Percentiles rank a stretch among this genome's conserved stretches.
Conservation (phyloP, 176 grass and related monocot genomes). For the Bonia amplexicaulis region DNA sequence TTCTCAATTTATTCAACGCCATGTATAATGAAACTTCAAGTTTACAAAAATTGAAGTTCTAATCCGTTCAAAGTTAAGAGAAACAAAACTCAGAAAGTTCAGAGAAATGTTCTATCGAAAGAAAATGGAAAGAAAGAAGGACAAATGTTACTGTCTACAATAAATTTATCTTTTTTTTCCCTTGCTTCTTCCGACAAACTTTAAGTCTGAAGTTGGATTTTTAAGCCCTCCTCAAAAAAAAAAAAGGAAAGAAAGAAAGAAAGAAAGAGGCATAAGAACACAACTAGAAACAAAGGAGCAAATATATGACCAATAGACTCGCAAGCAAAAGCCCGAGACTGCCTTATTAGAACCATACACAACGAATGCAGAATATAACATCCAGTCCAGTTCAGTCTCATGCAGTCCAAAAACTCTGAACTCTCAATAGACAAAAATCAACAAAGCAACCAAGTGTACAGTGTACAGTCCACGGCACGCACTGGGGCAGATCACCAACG, state of each 20-base stretch:
- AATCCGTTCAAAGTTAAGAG: background rate
- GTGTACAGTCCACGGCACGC: background rate
- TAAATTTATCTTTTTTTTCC: background rate
- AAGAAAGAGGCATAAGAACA: no score
- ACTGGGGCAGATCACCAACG: background rate
- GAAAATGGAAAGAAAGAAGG: background rate
- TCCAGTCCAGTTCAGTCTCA: background rate
- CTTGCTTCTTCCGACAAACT: background rate
- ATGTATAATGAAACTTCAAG: background rate
- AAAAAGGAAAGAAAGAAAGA: no score
- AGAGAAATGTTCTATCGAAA: background rate
- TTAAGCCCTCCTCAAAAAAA: no score
- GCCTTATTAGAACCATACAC: conserved; percentile 14
- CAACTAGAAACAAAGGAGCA: background rate
- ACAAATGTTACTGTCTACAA: background rate
- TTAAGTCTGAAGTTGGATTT: background rate
- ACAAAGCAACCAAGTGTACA: background rate
- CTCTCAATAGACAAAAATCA: background rate
- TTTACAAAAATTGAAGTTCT: background rate
- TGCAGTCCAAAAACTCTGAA: background rate
- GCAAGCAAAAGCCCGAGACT: background rate
- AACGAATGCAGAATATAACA: conserved; percentile 33
- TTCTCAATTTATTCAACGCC: background rate
- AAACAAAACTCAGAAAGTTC: background rate
- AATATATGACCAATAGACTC: background rate